Evolutionary conservation across 2,329 filamentous ascomycete species (phyloP).

Genomic region (Penicillium italicum): DNA sequence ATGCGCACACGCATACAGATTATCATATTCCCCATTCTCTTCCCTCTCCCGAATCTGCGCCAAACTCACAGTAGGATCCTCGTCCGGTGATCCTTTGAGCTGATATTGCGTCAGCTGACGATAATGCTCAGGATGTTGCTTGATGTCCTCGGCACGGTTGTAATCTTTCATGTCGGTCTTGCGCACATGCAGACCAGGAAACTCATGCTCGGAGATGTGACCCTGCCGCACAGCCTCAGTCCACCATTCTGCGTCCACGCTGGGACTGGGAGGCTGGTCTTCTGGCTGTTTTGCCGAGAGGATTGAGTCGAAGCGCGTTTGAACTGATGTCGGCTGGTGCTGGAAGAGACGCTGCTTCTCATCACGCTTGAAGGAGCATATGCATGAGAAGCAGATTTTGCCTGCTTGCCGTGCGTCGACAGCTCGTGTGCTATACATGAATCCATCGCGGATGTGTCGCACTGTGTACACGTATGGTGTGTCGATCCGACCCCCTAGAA

Average conservation of each 20-base stretch:
- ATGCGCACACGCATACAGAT: constrained; percentile 57
- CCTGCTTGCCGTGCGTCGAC: constrained; percentile 51
- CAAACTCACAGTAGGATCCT: constrained; percentile 18
- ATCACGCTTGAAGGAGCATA: constrained; percentile 51
- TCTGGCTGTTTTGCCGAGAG: constrained; percentile 32
- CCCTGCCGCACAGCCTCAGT: constrained; percentile 28
- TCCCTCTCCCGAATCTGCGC: constrained; percentile 24
- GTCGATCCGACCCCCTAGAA: constrained; percentile 46
- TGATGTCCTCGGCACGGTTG: constrained; percentile 37
- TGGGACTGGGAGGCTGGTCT: constrained; percentile 34
- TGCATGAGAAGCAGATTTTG: constrained; percentile 51
- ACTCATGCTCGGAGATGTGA: constrained; percentile 28
- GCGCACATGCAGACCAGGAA: constrained; percentile 46
- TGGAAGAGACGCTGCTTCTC: constrained; percentile 31
- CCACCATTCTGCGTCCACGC: constrained; percentile 39
- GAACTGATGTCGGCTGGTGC: constrained; percentile 31
- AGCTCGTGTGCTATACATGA: constrained; percentile 51
- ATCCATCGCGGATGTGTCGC: constrained; percentile 50
- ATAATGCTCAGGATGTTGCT: constrained; percentile 32
- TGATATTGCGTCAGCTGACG: constrained; percentile 48
- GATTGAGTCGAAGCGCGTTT: constrained; percentile 29
- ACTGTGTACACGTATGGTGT: constrained; percentile 52
- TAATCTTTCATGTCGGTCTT: constrained; percentile 53
- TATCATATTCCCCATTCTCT: constrained; percentile 41
- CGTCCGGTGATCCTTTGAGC: constrained; percentile 41